Evolutionary conservation across 192 early-diverging fungal genomes (phyloP).

Genomic region (Backusella macrospora): DNA sequence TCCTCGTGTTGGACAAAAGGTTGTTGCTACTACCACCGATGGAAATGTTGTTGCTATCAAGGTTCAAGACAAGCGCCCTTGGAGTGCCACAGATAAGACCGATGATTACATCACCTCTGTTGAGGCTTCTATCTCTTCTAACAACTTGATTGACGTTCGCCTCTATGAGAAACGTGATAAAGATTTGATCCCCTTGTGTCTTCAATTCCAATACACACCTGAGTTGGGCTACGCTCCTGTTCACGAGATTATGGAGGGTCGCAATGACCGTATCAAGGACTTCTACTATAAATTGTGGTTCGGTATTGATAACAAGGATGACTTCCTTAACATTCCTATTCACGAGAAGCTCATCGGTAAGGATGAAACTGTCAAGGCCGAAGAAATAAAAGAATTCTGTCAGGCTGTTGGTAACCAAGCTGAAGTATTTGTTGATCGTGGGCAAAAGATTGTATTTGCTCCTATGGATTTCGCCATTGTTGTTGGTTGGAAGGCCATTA

Average conservation of each 20-base stretch:
- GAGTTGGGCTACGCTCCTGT: constrained; percentile 79
- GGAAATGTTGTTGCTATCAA: constrained; percentile 50
- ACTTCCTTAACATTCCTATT: constrained; percentile 58
- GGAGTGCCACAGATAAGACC: constrained; percentile 56
- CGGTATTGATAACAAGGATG: constrained; percentile 51
- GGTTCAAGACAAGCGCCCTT: constrained; percentile 54
- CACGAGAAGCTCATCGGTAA: constrained; percentile 67
- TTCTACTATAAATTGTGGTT: constrained; percentile 90
- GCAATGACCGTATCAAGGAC: constrained; percentile 81
- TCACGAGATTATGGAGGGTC: constrained; percentile 85
- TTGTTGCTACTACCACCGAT: constrained; percentile 41
- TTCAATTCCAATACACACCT: constrained; percentile 83
- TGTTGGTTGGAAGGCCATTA: constrained; percentile 87
- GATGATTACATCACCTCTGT: constrained; percentile 51
- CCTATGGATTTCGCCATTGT: constrained; percentile 97
- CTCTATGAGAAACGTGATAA: constrained; percentile 69
- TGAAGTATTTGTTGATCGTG: constrained; percentile 67
- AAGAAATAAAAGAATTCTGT: constrained; percentile 74
- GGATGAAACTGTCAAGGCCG: constrained; percentile 60
- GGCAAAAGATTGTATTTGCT: constrained; percentile 68
- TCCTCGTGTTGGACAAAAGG: constrained; percentile 61
- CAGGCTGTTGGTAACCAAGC: constrained; percentile 78
- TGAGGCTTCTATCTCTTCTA: constrained; percentile 50
- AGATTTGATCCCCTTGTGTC: constrained; percentile 71
- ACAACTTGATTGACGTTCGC: constrained; percentile 58